These are phyloP conservation scores for Phytophthora chlamydospora DNA, from an alignment of 352 stramenopile genomes.

Conservation along the genomic window DNA sequence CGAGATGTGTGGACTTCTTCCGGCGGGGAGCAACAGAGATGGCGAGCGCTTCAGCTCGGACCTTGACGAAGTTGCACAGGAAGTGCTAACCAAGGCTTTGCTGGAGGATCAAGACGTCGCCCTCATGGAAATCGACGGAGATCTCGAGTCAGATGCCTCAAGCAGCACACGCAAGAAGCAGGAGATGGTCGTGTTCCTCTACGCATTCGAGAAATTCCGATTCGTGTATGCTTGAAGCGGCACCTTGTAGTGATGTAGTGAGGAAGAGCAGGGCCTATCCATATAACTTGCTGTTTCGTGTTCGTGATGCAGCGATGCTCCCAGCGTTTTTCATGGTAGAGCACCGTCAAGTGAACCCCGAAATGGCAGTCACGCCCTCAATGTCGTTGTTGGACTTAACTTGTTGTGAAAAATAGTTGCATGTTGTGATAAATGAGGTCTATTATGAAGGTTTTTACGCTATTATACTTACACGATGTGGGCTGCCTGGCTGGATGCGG, in stretches of 20 bases:
- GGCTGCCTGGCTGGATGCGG: constrained; percentile 28
- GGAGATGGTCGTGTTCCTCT: constrained; percentile 23
- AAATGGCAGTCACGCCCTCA: too few species aligned
- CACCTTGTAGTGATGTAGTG: background rate
- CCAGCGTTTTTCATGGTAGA: background rate
- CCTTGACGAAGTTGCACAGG: constrained; percentile 23
- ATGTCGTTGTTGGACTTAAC: too few species aligned
- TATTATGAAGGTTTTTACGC: constrained; percentile 35
- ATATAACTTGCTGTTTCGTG: constrained; percentile 8
- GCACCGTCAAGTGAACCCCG: too few species aligned
- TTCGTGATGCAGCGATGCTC: background rate
- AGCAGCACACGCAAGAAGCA: constrained; percentile 6
- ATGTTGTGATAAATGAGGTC: constrained; percentile 34
- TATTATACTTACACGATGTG: constrained; percentile 40
- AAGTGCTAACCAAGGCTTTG: constrained; percentile 17
- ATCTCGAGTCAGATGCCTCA: background rate
- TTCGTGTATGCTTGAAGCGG: constrained; percentile 25
- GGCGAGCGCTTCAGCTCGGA: constrained; percentile 7
- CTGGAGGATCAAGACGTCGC: constrained; percentile 13
- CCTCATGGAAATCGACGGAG: constrained; percentile 2
- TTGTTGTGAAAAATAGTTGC: too few species aligned
- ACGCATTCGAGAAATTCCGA: constrained; percentile 32
- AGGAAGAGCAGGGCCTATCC: constrained; percentile 3
- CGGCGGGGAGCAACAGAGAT: background rate
- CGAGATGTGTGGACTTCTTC: constrained; percentile 6